Conservation (phyloP, 768 basidiomycete species). For the Russula sp. region DNA sequence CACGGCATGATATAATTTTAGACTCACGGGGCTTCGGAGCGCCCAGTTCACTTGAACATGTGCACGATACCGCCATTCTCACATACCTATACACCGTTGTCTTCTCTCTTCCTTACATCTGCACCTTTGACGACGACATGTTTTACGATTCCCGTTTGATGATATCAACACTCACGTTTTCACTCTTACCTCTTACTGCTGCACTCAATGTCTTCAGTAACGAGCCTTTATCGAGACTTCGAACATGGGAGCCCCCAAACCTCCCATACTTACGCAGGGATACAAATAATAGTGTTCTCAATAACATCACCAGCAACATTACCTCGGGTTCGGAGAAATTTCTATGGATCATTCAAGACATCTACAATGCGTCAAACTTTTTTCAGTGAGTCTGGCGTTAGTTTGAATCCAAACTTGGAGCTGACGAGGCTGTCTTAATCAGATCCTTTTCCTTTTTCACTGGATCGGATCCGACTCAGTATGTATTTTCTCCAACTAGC, state of each 20-base stretch:
- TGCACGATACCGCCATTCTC: not conserved
- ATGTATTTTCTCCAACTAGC: constrained; percentile 15
- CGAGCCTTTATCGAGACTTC: not conserved
- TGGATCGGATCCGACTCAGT: constrained; percentile 13
- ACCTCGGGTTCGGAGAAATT: constrained; percentile 1
- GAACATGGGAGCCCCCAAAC: not conserved
- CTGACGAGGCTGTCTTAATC: not conserved
- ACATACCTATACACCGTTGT: not conserved
- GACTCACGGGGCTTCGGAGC: not conserved
- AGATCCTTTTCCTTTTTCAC: constrained; percentile 16
- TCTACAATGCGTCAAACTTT: constrained; percentile 18
- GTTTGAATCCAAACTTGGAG: not conserved
- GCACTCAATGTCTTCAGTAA: not conserved
- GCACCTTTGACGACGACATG: constrained; percentile 17
- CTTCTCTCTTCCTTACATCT: not conserved
- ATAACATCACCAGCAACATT: constrained; percentile 7
- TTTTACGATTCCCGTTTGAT: constrained; percentile 19
- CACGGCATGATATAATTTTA: too few species aligned
- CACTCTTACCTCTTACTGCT: not conserved
- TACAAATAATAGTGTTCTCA: not conserved
- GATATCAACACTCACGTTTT: constrained; percentile 14
- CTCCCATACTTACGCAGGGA: constrained; percentile 5
- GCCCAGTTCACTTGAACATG: not conserved
- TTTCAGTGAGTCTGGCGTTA: constrained; percentile 16
- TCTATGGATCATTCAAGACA: constrained; percentile 21